These are phyloP conservation scores for Hyphopichia pseudoburtonii DNA, from an alignment of 1,139 yeast genomes.

Conservation along the genomic window DNA sequence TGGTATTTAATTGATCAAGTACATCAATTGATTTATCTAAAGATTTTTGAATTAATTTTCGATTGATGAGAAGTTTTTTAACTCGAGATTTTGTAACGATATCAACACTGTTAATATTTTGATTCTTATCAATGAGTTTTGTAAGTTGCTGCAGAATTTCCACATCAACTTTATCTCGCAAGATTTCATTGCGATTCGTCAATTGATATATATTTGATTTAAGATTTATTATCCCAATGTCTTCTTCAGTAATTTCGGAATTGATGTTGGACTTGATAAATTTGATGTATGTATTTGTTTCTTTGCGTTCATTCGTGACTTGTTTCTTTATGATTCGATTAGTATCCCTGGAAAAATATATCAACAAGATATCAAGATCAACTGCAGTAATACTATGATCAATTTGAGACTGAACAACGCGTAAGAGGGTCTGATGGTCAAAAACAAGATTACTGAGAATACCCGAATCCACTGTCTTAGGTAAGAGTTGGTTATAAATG, in stretches of 20 bases:
- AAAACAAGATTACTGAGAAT: slow-evolving; percentile 21
- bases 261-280: slow-evolving; percentile 11
- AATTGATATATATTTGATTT: slow-evolving; percentile 22
- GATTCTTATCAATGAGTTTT: neutral
- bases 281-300: slow-evolving; percentile 22
- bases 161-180: slow-evolving; percentile 23
- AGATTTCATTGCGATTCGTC: slow-evolving; percentile 15
- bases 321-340: slow-evolving; percentile 13
- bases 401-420: slow-evolving; percentile 12
- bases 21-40: slow-evolving; percentile 29
- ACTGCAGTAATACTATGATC: slow-evolving; percentile 13
- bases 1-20: slow-evolving; percentile 34
- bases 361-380: slow-evolving; percentile 27
- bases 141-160: slow-evolving; percentile 2
- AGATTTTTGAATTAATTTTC: slow-evolving; percentile 28
- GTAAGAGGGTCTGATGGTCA: slow-evolving; percentile 16
- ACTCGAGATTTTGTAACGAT: slow-evolving; percentile 1
- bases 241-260: slow-evolving; percentile 24
- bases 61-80: slow-evolving; percentile 11
- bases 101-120: neutral
- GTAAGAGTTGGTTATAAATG: slow-evolving; percentile 9
- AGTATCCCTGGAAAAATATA: slow-evolving; percentile 25
- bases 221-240: slow-evolving; percentile 26
- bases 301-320: too few relatives aligned
- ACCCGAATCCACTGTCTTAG: slow-evolving; percentile 12